Evolutionary conservation across 345 rosid genomes (phyloP), one percentile per base, ranked within the genome.

Genomic region (Heritiera fomes): DNA sequence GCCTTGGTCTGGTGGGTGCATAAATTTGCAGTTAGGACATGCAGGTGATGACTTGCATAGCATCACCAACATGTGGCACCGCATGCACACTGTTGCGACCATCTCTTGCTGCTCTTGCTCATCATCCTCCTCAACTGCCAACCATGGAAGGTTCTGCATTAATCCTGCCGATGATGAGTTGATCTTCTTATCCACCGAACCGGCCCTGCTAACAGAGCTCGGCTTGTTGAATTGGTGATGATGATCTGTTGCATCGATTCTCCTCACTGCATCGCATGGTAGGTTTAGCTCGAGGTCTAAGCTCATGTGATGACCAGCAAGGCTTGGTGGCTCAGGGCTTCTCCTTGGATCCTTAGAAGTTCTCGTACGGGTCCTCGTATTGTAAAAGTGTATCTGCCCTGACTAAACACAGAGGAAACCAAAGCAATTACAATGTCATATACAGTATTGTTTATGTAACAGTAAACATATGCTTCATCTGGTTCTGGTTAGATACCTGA

Each of bases 21-120:
- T 80, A 87, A 92, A 94, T 80, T 94, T 94, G 92, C 98, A 94
- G 83, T 90, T 94, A 23, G 98, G 98, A 78, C 98, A 94, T 2
- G 90, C 79, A 32, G 93, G 98, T 56, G 91, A 86, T 45, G 96
- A 87, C 82, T 86, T 86, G 87, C 87, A 88, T 2, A 94, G 82
- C 93, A 94, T 92, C 80, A 94, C 97, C 84, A 94, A 69, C 96
- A 94, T 88, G 82, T 94, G 94, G 55, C 98, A 92, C 77, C 81
- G 84, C 78, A 79, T 83, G 82, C 98, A 94, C 30, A 90, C 97
- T 10, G 84, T 90, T 17, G 98, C 91, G 43, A 91, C 87, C 98
- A 92, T 92, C 80, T 91, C 92, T 78, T 82, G 84, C 20, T 82
- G 81, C 71, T 79, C 58, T 53, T 79, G 67, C 32, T 83, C 72